Conservation (phyloP, 495 filamentous ascomycete genomes). For the Talaromyces wortmannii region DNA sequence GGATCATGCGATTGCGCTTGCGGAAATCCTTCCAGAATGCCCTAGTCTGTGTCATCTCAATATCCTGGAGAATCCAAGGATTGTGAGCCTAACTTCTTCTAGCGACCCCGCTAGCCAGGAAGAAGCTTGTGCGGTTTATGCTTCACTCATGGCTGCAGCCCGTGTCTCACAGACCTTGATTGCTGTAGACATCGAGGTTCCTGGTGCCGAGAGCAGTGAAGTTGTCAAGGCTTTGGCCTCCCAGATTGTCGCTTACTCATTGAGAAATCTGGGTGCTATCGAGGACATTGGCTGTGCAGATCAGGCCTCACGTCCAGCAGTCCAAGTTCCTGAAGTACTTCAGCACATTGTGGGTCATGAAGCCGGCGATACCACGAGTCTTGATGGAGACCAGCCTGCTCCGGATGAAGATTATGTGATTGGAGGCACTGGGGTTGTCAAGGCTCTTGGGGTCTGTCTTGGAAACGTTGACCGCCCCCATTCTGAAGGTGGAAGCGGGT, state of each 20-base stretch:
- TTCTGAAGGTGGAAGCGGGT: slow-evolving; percentile 24
- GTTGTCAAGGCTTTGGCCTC: slow-evolving; percentile 89
- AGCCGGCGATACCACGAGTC: slow-evolving; percentile 42
- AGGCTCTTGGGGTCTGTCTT: slow-evolving; percentile 84
- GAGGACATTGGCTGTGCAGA: slow-evolving; percentile 32
- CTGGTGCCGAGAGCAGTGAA: slow-evolving; percentile 68
- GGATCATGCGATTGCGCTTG: slow-evolving; percentile 81
- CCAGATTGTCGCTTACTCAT: slow-evolving; percentile 87
- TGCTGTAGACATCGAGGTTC: slow-evolving; percentile 87
- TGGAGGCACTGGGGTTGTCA: slow-evolving; percentile 90
- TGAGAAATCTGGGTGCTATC: slow-evolving; percentile 76
- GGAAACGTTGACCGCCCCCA: slow-evolving; percentile 52
- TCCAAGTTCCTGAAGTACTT: slow-evolving; percentile 56
- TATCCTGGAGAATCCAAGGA: slow-evolving; percentile 73
- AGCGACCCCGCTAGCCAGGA: slow-evolving; percentile 70
- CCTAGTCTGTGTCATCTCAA: slow-evolving; percentile 80
- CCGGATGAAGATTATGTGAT: slow-evolving; percentile 94
- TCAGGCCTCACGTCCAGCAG: slow-evolving; percentile 24
- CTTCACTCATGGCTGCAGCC: slow-evolving; percentile 83
- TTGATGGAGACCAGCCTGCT: slow-evolving; percentile 63
- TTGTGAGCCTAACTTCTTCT: slow-evolving; percentile 60
- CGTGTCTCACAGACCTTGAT: slow-evolving; percentile 78
- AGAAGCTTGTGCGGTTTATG: slow-evolving; percentile 90
- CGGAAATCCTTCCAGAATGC: slow-evolving; percentile 83
- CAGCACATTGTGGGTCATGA: slow-evolving; percentile 54